These are phyloP conservation scores for Amphicarpaea edgeworthii DNA, from an alignment of 306 rosid species.

Conservation along the genomic window DNA sequence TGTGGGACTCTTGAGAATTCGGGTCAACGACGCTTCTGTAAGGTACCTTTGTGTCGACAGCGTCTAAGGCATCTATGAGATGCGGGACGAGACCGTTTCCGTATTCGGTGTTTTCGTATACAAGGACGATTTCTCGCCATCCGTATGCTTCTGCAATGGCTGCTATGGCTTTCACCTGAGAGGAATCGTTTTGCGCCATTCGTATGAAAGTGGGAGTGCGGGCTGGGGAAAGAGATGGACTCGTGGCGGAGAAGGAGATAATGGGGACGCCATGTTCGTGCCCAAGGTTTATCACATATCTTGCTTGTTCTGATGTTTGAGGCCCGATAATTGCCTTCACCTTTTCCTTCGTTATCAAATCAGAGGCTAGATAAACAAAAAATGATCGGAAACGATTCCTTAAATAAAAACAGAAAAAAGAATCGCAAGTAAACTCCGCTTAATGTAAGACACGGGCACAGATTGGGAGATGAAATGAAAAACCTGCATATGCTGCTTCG, in stretches of 20 bases:
- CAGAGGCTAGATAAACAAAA: too few species aligned
- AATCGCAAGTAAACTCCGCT: too few species aligned
- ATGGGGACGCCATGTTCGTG: too few species aligned
- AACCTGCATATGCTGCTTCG: not conserved
- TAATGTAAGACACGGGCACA: too few species aligned
- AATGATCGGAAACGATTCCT: too few species aligned
- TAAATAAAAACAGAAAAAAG: too few species aligned
- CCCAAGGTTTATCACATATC: too few species aligned
- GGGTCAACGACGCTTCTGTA: not conserved
- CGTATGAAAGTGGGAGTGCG: not conserved
- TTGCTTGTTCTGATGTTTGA: too few species aligned
- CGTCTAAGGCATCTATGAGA: not conserved
- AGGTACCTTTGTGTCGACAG: not conserved
- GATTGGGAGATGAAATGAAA: not conserved
- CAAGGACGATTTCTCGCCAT: not conserved
- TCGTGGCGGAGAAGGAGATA: too few species aligned
- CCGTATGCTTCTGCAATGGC: not conserved
- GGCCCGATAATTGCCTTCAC: too few species aligned
- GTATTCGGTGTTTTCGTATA: not conserved
- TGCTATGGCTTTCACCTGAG: conserved; percentile 16
- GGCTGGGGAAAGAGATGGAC: too few species aligned
- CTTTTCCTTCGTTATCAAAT: too few species aligned
- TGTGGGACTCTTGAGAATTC: not conserved
- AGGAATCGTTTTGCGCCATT: not conserved
- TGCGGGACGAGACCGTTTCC: not conserved